These are phyloP conservation scores for Venturia pyrina DNA, from an alignment of 2,329 filamentous ascomycete species.

Conservation along the genomic window DNA sequence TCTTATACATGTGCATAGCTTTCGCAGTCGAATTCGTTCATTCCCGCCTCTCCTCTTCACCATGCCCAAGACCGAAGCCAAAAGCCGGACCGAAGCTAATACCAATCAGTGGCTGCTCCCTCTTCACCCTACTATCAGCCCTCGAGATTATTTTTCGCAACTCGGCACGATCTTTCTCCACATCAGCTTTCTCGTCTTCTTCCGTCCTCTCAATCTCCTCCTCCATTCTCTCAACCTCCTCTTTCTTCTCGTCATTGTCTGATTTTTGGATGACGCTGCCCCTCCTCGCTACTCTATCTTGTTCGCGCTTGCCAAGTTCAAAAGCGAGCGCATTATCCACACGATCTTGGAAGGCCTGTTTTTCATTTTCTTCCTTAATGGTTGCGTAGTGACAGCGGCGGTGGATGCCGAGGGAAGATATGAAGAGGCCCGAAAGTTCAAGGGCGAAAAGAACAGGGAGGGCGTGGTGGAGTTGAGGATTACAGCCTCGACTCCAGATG, in stretches of 20 bases:
- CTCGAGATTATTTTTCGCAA: background rate
- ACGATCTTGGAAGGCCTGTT: background rate
- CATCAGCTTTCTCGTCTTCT: slow-evolving; percentile 12
- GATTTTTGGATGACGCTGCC: background rate
- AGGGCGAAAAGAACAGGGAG: slow-evolving; percentile 35
- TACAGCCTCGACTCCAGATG: slow-evolving; percentile 35
- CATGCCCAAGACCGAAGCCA: slow-evolving; percentile 1
- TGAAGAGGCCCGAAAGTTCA: slow-evolving; percentile 22
- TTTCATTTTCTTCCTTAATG: slow-evolving; percentile 13
- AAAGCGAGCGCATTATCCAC: slow-evolving; percentile 7
- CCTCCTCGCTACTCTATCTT: background rate
- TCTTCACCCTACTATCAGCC: background rate
- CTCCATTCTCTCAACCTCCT: background rate
- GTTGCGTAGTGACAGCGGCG: slow-evolving; percentile 19
- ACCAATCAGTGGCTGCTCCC: background rate
- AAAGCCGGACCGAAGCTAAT: slow-evolving; percentile 6
- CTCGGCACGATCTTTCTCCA: slow-evolving; percentile 13
- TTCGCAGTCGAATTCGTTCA: background rate
- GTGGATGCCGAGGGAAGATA: slow-evolving; percentile 17
- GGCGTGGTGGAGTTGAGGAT: slow-evolving; percentile 29
- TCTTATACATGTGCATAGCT: too few relatives aligned
- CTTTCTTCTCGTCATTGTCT: slow-evolving; percentile 7
- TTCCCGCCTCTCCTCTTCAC: background rate
- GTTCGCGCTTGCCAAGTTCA: background rate
- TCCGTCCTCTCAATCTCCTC: background rate